phyloP scores from a whole-genome alignment of 2,329 filamentous ascomycete genomes.

The Epichloe scottii region DNA sequence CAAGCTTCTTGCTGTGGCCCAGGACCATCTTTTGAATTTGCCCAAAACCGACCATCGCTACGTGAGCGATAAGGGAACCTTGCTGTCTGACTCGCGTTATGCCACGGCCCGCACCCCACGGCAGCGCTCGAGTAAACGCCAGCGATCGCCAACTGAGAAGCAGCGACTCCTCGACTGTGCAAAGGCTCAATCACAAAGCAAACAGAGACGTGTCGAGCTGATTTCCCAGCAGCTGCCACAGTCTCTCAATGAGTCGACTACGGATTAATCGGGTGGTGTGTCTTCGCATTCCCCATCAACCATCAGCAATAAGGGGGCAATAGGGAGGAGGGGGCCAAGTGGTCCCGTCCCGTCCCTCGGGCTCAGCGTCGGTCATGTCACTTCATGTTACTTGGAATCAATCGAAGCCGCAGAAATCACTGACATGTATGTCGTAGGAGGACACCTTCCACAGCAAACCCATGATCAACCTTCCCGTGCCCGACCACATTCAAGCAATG shows the following conservation, averaged over 20 bases:
- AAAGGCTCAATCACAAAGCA: neutral
- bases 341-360: neutral
- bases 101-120: neutral
- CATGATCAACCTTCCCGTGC: slow-evolving; percentile 73
- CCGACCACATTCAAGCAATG: slow-evolving; percentile 80
- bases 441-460: slow-evolving; percentile 75
- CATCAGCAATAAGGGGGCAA: too few relatives aligned
- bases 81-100: slow-evolving; percentile 6
- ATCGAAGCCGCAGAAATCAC: neutral
- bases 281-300: neutral
- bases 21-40: slow-evolving; percentile 7
- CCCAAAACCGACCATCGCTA: slow-evolving; percentile 8
- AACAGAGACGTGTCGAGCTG: neutral
- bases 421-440: slow-evolving; percentile 44
- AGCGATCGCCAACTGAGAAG: neutral
- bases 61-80: slow-evolving; percentile 3
- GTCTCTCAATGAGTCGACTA: slow-evolving; percentile 1
- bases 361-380: neutral
- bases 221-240: neutral
- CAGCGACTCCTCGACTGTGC: neutral
- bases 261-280: slow-evolving; percentile 1
- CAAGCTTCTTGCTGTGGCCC: neutral
- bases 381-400: neutral
- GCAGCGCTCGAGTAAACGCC: neutral
- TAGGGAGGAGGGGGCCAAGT: neutral